These are phyloP conservation scores for Calonectria montana DNA, from an alignment of 2,329 filamentous ascomycete genomes.

Conservation along the genomic window DNA sequence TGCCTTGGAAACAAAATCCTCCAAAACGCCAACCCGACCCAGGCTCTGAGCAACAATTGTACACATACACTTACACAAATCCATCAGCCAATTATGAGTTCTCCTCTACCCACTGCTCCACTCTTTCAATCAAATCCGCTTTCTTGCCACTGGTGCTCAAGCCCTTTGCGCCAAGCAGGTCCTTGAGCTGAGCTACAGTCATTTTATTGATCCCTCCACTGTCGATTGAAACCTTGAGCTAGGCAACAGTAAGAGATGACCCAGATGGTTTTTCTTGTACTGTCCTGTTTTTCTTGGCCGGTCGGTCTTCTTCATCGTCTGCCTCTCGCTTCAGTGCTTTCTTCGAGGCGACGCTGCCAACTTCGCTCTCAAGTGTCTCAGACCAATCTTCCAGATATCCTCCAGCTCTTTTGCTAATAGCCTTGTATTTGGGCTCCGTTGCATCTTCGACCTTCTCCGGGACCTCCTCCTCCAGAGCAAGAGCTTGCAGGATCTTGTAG, in stretches of 20 bases:
- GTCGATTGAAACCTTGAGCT: constrained; percentile 59
- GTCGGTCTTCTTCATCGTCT: constrained; percentile 56
- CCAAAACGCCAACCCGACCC: constrained; percentile 6
- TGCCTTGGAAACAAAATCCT: neutral
- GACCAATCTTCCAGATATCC: constrained; percentile 84
- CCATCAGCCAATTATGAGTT: constrained; percentile 43
- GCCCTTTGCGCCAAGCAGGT: constrained; percentile 59
- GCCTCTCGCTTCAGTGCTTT: constrained; percentile 64
- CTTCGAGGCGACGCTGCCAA: constrained; percentile 49
- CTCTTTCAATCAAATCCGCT: constrained; percentile 64
- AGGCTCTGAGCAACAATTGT: neutral
- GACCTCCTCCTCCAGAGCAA: constrained; percentile 91
- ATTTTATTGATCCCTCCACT: constrained; percentile 63
- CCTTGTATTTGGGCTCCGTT: constrained; percentile 84
- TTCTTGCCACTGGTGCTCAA: constrained; percentile 64
- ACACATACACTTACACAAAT: constrained; percentile 7
- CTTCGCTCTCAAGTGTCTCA: constrained; percentile 70
- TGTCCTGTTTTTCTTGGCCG: constrained; percentile 59
- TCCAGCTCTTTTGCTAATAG: constrained; percentile 90
- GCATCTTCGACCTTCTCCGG: constrained; percentile 80
- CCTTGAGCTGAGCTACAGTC: constrained; percentile 65
- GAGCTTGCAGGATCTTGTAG: constrained; percentile 90
- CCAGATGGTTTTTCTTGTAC: constrained; percentile 48
- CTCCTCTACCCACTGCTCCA: constrained; percentile 68
- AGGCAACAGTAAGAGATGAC: constrained; percentile 54